Evolutionary conservation across 805 yeast species (phyloP), one percentile per base, ranked within the genome.

Genomic region (Ogataea salicorniae): DNA sequence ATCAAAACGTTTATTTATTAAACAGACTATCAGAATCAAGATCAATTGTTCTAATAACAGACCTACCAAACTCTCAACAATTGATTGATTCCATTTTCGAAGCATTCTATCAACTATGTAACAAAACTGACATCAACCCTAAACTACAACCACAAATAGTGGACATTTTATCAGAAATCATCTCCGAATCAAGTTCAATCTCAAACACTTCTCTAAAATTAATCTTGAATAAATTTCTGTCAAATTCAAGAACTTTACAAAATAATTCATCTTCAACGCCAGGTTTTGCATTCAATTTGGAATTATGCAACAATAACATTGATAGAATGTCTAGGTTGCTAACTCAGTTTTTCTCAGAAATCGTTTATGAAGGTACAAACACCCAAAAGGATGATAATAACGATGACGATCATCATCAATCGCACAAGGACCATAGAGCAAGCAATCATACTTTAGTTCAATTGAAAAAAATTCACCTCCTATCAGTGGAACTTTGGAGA

Each of bases 341-440:
- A 34, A 84, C 95, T 3, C 90, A 83, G 60, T 84, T 83, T 55
- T 86, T 88, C 53, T 83, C 95, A 0, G 96, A 89, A 57, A 72
- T 81, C 49, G 62, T 89, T 9, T 82, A 82, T 57, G 85, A 80
- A 37, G 72, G 73, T 15, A 61, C 62, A 7, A 54, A 52, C 11
- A 50, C 47, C 5, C 57, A 46, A 14, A 58, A 50, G n/a, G 59
- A 57, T 23, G 61, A 60, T 11, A 57, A 60, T 13, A 52, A 55
- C 15, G 58, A 60, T 13, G 52, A 55, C 16, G 63, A 55, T 4
- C 48, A 26, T 3, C 16, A 42, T 23, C 8, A 26, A 8, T n/a
- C n/a, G 16, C 26, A 37, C n/a, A 13, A 37, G 6, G 22, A 37
- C 36, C 17, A 34, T 34, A 15, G 41, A 39, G 50, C 51, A 6